These are phyloP conservation scores for Wallacemonas collosoma DNA, from an alignment of 208 protist genomes.

Conservation along the genomic window DNA sequence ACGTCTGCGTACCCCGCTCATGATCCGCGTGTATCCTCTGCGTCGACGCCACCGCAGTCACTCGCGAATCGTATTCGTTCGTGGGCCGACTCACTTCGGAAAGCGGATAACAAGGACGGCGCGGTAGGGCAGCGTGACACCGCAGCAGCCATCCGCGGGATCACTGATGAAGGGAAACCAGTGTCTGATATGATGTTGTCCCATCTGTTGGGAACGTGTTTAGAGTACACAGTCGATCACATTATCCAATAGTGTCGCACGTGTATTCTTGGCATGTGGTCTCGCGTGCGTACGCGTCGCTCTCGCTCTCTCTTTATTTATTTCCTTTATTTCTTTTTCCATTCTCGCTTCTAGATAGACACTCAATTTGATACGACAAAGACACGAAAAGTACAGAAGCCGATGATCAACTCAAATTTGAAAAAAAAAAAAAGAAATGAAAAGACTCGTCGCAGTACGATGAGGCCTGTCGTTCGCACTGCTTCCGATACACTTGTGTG, in stretches of 20 bases:
- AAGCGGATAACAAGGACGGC: not conserved
- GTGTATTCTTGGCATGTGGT: not conserved
- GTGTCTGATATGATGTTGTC: not conserved
- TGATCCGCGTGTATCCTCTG: too few species aligned
- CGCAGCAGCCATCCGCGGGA: not conserved
- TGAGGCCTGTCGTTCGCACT: too few species aligned
- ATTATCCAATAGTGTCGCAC: not conserved
- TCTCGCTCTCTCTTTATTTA: not conserved
- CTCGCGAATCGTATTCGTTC: not conserved
- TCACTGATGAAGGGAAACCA: not conserved
- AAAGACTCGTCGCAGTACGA: not conserved
- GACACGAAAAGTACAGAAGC: too few species aligned
- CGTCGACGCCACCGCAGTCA: slow-evolving; percentile 4
- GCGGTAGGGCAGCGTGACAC: not conserved
- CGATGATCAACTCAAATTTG: not conserved
- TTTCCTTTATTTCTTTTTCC: slow-evolving; percentile 9
- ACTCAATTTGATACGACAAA: not conserved
- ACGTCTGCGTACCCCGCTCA: not conserved
- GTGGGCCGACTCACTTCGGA: slow-evolving; percentile 4
- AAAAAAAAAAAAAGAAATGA: not conserved
- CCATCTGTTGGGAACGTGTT: not conserved
- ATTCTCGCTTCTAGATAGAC: slow-evolving; percentile 11
- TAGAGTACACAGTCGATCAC: slow-evolving; percentile 9
- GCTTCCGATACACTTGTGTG: not conserved
- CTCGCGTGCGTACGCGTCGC: too few species aligned